These are phyloP conservation scores for Cyclotella distinguenda DNA, from an alignment of 108 stramenopile species.

Conservation along the genomic window DNA sequence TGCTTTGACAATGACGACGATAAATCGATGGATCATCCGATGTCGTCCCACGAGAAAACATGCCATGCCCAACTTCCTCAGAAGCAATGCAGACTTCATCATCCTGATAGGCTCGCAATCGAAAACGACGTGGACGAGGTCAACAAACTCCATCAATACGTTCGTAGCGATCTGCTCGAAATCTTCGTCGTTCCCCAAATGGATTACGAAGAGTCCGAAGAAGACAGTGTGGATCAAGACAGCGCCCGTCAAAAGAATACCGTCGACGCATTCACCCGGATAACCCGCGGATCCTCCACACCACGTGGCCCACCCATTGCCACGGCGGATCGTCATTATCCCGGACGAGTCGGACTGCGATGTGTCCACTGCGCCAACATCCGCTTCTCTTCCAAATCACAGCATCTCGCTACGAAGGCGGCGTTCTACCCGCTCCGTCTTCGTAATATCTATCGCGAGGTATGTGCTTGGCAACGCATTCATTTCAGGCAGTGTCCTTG, in stretches of 20 bases:
- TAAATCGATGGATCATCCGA: neutral
- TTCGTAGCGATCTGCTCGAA: constrained; percentile 46
- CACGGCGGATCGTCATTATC: constrained; percentile 33
- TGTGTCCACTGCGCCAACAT: constrained; percentile 46
- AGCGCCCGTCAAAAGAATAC: neutral
- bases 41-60: neutral
- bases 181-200: constrained; percentile 44
- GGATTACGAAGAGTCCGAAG: constrained; percentile 11
- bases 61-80: neutral
- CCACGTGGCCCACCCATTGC: constrained; percentile 10
- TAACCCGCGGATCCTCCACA: neutral
- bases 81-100: neutral
- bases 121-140: constrained; percentile 43
- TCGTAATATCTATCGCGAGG: constrained; percentile 47
- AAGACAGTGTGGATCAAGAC: constrained; percentile 9
- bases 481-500: constrained; percentile 51
- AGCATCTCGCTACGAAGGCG: constrained; percentile 24
- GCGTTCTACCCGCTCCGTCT: constrained; percentile 47
- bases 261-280: neutral
- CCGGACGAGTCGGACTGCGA: constrained; percentile 47
- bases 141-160: constrained; percentile 47
- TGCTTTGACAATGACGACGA: neutral
- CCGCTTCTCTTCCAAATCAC: constrained; percentile 5
- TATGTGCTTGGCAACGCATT: constrained; percentile 58
- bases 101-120: constrained; percentile 46